These are phyloP conservation scores for Pseudogymnoascus pannorum DNA, from an alignment of 2,329 filamentous ascomycete species.

Conservation along the genomic window DNA sequence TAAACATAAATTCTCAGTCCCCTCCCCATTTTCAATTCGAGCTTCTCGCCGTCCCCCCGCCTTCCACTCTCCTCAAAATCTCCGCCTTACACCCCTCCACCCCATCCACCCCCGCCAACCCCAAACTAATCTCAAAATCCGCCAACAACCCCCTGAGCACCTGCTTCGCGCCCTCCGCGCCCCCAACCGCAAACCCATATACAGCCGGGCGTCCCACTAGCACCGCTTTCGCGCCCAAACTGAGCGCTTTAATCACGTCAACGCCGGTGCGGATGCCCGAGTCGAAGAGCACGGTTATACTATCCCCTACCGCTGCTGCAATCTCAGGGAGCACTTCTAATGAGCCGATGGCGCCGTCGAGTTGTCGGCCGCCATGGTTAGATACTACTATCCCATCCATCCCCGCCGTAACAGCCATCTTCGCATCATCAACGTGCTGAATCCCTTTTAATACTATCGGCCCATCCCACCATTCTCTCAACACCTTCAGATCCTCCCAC, in stretches of 20 bases:
- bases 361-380: constrained; percentile 51
- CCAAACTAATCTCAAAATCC: constrained; percentile 50
- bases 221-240: constrained; percentile 48
- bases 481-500: constrained; percentile 54
- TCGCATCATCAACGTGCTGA: constrained; percentile 42
- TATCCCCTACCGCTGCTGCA: constrained; percentile 52
- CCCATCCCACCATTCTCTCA: constrained; percentile 54
- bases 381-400: constrained; percentile 47
- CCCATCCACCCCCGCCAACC: constrained; percentile 40
- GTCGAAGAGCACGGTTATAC: constrained; percentile 55
- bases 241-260: constrained; percentile 50
- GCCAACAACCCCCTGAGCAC: constrained; percentile 43
- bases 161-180: constrained; percentile 46
- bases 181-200: constrained; percentile 49
- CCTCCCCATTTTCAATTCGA: constrained; percentile 15
- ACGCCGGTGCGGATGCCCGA: constrained; percentile 47
- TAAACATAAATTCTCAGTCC: too few relatives aligned
- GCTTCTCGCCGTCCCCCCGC: constrained; percentile 22
- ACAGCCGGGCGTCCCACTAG: constrained; percentile 50
- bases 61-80: constrained; percentile 21
- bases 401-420: constrained; percentile 37
- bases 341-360: constrained; percentile 47
- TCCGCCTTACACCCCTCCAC: constrained; percentile 22
- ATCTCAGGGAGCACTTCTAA: constrained; percentile 53
- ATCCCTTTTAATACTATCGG: constrained; percentile 58